Evolutionary conservation across 345 rosid species (phyloP).

Genomic region (Aquilaria yunnanensis): DNA sequence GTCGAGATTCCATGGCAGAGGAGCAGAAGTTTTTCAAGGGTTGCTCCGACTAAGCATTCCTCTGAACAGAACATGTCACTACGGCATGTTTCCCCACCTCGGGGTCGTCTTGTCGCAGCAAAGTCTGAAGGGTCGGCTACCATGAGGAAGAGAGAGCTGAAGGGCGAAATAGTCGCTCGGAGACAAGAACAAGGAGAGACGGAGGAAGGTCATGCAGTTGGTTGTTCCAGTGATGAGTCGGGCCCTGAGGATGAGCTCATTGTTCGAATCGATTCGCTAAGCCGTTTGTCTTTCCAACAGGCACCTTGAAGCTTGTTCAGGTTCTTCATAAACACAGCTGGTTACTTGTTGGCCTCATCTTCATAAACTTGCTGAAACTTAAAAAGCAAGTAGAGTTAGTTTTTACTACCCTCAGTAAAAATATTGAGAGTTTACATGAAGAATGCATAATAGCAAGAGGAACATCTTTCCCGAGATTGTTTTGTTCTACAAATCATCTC

Average conservation of each 20-base stretch:
- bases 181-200: conserved; percentile 8
- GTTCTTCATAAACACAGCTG: neutral
- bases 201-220: conserved; percentile 5
- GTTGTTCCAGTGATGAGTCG: conserved; percentile 55
- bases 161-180: conserved; percentile 7
- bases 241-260: conserved; percentile 45
- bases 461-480: too few species aligned
- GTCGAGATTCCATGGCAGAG: conserved; percentile 35
- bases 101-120: conserved; percentile 28
- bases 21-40: conserved; percentile 30
- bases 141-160: conserved; percentile 25
- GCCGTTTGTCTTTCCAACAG: conserved; percentile 46
- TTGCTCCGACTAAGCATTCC: conserved; percentile 24
- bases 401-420: too few species aligned
- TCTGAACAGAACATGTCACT: conserved; percentile 25
- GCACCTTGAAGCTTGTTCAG: conserved; percentile 18
- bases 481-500: too few species aligned
- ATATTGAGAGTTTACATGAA: too few species aligned
- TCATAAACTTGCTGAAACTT: neutral
- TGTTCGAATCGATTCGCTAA: conserved; percentile 71
- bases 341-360: neutral
- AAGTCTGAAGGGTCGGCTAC: conserved; percentile 53
- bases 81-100: conserved; percentile 27
- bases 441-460: too few species aligned
- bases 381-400: too few species aligned